Conservation (phyloP, 768 basidiomycete species). For the Boletus vermiculosoides region DNA sequence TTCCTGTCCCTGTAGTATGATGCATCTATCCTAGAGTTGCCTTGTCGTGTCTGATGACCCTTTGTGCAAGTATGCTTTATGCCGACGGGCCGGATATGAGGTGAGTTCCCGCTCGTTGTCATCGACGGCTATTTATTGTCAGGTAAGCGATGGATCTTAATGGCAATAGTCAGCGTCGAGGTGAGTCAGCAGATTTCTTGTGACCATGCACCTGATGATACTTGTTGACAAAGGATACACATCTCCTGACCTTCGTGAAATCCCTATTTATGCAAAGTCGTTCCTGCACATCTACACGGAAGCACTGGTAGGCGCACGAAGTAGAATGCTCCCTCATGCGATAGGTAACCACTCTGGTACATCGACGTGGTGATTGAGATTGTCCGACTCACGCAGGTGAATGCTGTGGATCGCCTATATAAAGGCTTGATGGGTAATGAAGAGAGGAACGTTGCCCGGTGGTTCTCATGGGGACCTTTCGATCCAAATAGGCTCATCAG, state of each 20-base stretch:
- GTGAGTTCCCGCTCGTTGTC: constrained; percentile 6
- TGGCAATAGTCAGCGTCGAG: not conserved
- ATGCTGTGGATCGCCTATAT: not conserved
- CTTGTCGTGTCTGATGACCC: not conserved
- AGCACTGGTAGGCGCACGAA: not conserved
- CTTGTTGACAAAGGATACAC: not conserved
- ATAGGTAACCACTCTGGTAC: not conserved
- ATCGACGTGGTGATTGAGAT: not conserved
- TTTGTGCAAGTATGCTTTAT: not conserved
- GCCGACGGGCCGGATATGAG: constrained; percentile 1
- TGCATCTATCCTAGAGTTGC: constrained; percentile 3
- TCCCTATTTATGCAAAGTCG: not conserved
- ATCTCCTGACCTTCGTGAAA: constrained; percentile 1
- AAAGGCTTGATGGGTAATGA: not conserved
- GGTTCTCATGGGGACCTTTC: not conserved
- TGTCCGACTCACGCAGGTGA: not conserved
- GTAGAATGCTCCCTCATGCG: not conserved
- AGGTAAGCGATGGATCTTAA: not conserved
- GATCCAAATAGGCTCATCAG: not conserved
- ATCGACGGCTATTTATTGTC: not conserved
- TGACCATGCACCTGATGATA: not conserved
- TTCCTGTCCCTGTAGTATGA: constrained; percentile 9
- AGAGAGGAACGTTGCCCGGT: not conserved
- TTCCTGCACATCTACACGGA: not conserved
- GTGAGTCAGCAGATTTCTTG: constrained; percentile 12